Conservation (phyloP, 768 basidiomycete genomes). For the Fomitopsis serialis region DNA sequence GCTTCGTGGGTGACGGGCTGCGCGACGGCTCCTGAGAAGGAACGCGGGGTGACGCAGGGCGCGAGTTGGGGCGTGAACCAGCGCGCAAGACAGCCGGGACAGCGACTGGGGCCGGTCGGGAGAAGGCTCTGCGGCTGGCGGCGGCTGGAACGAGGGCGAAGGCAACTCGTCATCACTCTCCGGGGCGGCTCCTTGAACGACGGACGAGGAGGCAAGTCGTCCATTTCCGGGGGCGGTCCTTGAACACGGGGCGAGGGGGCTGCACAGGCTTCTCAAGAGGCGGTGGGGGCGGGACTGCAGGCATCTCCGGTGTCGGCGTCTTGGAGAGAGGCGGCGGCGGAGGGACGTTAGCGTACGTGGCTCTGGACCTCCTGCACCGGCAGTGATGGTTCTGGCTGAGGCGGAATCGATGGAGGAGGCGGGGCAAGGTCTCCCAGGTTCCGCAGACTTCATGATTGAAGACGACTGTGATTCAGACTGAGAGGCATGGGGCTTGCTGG, state of each 20-base stretch:
- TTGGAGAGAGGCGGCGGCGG: not conserved
- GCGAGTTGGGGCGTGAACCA: conserved; percentile 3
- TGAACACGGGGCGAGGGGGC: conserved; percentile 43
- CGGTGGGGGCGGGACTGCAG: conserved; percentile 9
- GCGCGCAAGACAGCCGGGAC: conserved; percentile 8
- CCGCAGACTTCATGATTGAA: conserved; percentile 6
- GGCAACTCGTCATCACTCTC: conserved; percentile 14
- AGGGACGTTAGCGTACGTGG: not conserved
- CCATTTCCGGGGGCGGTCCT: conserved; percentile 59
- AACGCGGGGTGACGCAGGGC: conserved; percentile 21
- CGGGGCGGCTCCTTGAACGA: conserved; percentile 33
- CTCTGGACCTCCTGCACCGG: conserved; percentile 6
- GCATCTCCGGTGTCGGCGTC: conserved; percentile 5
- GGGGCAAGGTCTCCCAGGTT: conserved; percentile 16
- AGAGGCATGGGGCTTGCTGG: conserved; percentile 9
- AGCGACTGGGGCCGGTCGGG: conserved; percentile 18
- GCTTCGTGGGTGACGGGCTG: conserved; percentile 30
- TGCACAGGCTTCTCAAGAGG: conserved; percentile 2
- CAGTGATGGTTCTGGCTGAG: not conserved
- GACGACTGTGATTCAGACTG: not conserved
- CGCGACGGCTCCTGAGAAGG: conserved; percentile 23
- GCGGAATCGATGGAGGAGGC: conserved; percentile 16
- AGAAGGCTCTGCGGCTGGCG: conserved; percentile 18
- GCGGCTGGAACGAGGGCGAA: conserved; percentile 13
- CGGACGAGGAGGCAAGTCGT: conserved; percentile 40